Base-by-base conservation (phyloP, 176 grass and related monocot genomes). In the Bothriochloa decipiens region DNA sequence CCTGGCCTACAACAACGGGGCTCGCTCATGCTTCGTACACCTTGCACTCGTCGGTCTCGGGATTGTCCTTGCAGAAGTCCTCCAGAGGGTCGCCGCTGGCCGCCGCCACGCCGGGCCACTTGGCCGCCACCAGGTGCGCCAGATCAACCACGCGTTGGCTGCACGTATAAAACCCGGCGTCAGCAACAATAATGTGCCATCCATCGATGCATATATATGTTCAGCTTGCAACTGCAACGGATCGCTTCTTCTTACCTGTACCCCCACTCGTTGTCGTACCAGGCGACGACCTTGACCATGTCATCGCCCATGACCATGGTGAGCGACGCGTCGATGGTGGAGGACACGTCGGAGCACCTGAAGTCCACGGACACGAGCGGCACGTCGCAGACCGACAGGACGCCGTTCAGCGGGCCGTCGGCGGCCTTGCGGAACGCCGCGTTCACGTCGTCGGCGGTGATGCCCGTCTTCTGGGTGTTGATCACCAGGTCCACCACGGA, bases 251-350 rank as follows among this genome's bases (percentile, higher is more conserved):
- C 84, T 91, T 60, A 98, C 96, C 96, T 98, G 89, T 99, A 99
- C 1, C 91, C 96, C 96, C 96, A 99, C 79, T 99, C 96, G 72
- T 99, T 99, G 91, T 99, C 96, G 81, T 99, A 99, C 96, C 96
- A 99, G 17, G 93, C 96, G 40, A 99, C 93, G 80, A 99, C 96
- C 89, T 99, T 99, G 57, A 99, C 93, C 96, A 99, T 99, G 85
- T 99, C 96, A 52, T 96, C 91, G 20, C 96, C 96, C 96, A 99
- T 99, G 62, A 99, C 96, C 96, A 99, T 99, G 60, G 89, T 96
- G 73, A 99, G 88, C 14, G 96, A 99, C 0, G 93, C 82, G 83
- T 99, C 96, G 39, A 99, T 94, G 65, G 93, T 89, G 81, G 86
- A 90, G 35, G 96, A 99, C 6, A 96, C 96, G 40, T 99, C 91